phyloP scores from a whole-genome alignment of 2,329 filamentous ascomycete genomes.

The Fusarium sp. region DNA sequence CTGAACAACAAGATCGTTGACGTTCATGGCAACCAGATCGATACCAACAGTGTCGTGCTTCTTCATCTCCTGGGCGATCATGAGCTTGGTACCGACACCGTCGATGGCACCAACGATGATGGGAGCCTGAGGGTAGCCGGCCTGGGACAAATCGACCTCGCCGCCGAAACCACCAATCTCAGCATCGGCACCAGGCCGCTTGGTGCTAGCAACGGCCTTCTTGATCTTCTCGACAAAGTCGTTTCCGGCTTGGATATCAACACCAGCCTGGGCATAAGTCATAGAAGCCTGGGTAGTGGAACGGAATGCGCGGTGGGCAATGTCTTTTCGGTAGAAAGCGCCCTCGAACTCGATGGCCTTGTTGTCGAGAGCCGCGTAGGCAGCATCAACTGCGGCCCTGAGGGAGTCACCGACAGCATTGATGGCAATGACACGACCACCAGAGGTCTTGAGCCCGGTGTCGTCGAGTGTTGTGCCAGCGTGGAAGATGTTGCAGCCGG shows the following conservation, averaged over 20 bases:
- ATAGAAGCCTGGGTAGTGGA: conserved; percentile 63
- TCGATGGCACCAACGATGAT: conserved; percentile 95
- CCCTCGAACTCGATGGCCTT: conserved; percentile 79
- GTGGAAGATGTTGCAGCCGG: conserved; percentile 82
- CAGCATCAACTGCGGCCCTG: conserved; percentile 83
- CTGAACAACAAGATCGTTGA: conserved; percentile 96
- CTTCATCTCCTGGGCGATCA: conserved; percentile 89
- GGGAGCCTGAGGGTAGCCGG: conserved; percentile 79
- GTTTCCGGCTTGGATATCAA: conserved; percentile 95
- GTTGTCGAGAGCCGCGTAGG: conserved; percentile 83
- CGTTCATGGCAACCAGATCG: conserved; percentile 98
- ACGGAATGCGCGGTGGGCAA: conserved; percentile 80
- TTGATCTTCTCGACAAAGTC: conserved; percentile 93
- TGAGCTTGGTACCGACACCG: conserved; percentile 95
- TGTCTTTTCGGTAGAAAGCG: conserved; percentile 94
- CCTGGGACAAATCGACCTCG: conserved; percentile 67
- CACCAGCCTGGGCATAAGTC: conserved; percentile 93
- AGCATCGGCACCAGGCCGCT: conserved; percentile 86
- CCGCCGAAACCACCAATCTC: conserved; percentile 97
- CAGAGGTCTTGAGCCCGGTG: conserved; percentile 76
- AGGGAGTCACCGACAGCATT: conserved; percentile 79
- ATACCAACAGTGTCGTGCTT: conserved; percentile 96
- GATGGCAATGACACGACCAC: conserved; percentile 93
- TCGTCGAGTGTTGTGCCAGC: conserved; percentile 80
- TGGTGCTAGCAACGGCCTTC: conserved; percentile 84